Base-by-base conservation (phyloP, 163 green algal genomes). In the Trebouxia gelatinosa region DNA sequence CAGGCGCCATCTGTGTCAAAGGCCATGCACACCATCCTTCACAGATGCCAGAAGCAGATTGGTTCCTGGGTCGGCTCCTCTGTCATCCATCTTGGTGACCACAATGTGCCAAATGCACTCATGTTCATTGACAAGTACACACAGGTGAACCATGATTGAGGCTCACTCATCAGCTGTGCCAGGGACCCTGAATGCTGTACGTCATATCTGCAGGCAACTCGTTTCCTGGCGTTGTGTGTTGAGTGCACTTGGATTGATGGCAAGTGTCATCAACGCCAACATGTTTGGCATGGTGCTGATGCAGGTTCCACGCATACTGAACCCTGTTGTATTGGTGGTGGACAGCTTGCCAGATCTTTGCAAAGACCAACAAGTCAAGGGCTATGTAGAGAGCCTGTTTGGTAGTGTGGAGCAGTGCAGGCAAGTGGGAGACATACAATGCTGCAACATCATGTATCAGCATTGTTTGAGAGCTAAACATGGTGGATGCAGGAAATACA, bases 41-140 rank as follows among this genome's bases (percentile, higher is more conserved):
- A 46, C 16, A 80, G 83, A 28, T 96, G 91, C 84, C 93, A 97
- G 85, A 61, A 51, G 26, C 80, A 83, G 40, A 90, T 98, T n/a
- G 94, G 94, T n/a, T 62, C 65, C 80, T 98, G 95, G 95, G 94
- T 98, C 39, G 95, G 95, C 48, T 93, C 82, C 64, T 90, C 85
- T 11, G 95, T 98, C 31, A 87, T 98, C 31, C 95, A 98, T 83
- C 85, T 98, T 57, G 95, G 94, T 13, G 95, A 98, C 85, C 93
- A 98, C 91, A 98, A 98, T 85, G 94, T 98, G 54, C 93, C 94
- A 50, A 97, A 97, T 80, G 93, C 93, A 21, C 89, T 98, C 35
- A 92, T 95, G 82, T 98, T 98, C 89, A 97, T 98, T 74, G 93
- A 98, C 90, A 98, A 98, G 88, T 98, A 98, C 88, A 97, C 90